phyloP scores from a whole-genome alignment of 306 rosid genomes.

The Cicer yamashitae region DNA sequence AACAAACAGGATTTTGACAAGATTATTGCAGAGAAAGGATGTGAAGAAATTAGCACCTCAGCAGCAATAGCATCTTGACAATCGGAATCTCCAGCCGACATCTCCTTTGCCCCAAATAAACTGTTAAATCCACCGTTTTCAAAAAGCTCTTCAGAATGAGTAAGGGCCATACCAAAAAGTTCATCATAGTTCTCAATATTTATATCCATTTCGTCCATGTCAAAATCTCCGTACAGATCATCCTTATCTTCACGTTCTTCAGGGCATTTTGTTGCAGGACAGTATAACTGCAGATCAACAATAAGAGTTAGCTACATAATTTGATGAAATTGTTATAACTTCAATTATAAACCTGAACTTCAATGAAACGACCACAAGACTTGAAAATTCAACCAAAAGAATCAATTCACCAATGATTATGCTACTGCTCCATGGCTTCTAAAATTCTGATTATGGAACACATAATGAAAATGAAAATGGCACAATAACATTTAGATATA shows the following conservation, averaged over 20 bases:
- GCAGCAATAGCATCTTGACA: slow-evolving; percentile 73
- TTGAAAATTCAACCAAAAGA: too few relatives aligned
- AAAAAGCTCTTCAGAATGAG: slow-evolving; percentile 87
- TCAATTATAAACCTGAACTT: background rate
- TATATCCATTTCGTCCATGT: slow-evolving; percentile 91
- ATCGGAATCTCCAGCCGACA: slow-evolving; percentile 73
- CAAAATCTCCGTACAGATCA: slow-evolving; percentile 67
- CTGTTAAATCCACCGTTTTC: slow-evolving; percentile 96
- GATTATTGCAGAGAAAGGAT: slow-evolving; percentile 25
- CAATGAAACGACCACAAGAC: too few relatives aligned
- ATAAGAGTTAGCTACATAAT: slow-evolving; percentile 36
- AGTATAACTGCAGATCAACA: slow-evolving; percentile 63
- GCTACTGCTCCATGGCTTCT: background rate
- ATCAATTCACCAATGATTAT: background rate
- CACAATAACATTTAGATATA: slow-evolving; percentile 41
- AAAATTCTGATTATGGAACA: background rate
- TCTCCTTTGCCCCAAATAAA: slow-evolving; percentile 69
- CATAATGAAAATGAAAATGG: slow-evolving; percentile 2
- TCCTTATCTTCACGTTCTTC: slow-evolving; percentile 55
- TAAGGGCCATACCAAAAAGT: slow-evolving; percentile 88
- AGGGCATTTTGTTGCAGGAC: slow-evolving; percentile 58
- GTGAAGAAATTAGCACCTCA: slow-evolving; percentile 65
- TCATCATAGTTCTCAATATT: slow-evolving; percentile 89
- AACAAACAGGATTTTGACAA: slow-evolving; percentile 22
- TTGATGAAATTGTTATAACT: background rate